These are phyloP conservation scores for Platismatia glauca DNA, from an alignment of 495 filamentous ascomycete species.

Conservation along the genomic window DNA sequence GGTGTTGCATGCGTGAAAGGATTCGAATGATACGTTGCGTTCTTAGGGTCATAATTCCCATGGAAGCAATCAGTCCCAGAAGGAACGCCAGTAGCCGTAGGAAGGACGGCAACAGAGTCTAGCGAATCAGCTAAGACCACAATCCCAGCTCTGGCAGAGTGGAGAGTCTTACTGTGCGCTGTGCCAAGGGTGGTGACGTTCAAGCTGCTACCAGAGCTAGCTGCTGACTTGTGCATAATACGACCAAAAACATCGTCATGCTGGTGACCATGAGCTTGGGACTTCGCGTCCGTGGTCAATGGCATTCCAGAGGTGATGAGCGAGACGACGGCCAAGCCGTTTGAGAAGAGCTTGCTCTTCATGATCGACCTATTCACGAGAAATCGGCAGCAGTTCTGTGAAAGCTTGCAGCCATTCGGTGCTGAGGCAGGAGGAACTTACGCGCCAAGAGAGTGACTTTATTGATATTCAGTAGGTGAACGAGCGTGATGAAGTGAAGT, in stretches of 20 bases:
- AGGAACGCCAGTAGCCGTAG: not conserved
- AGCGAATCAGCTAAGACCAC: not conserved
- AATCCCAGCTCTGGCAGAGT: not conserved
- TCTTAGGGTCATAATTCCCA: not conserved
- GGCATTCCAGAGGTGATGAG: constrained; percentile 1
- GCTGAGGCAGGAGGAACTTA: not conserved
- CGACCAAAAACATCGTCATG: constrained; percentile 18
- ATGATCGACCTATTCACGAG: constrained; percentile 7
- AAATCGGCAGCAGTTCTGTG: not conserved
- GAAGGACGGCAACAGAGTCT: not conserved
- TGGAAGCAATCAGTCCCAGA: not conserved
- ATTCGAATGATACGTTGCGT: not conserved
- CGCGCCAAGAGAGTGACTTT: constrained; percentile 1
- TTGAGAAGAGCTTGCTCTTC: constrained; percentile 10
- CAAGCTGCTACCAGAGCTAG: constrained; percentile 15
- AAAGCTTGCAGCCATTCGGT: not conserved
- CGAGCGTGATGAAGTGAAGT: constrained; percentile 13
- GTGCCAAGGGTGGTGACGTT: not conserved
- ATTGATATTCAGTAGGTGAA: constrained; percentile 9
- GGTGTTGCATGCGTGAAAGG: not conserved
- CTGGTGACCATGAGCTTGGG: constrained; percentile 25
- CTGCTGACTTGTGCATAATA: constrained; percentile 12
- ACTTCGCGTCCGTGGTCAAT: constrained; percentile 11
- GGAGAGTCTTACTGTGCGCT: not conserved
- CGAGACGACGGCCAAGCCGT: constrained; percentile 7